Conservation (phyloP, 352 stramenopile species). For the Phytophthora sp. region DNA sequence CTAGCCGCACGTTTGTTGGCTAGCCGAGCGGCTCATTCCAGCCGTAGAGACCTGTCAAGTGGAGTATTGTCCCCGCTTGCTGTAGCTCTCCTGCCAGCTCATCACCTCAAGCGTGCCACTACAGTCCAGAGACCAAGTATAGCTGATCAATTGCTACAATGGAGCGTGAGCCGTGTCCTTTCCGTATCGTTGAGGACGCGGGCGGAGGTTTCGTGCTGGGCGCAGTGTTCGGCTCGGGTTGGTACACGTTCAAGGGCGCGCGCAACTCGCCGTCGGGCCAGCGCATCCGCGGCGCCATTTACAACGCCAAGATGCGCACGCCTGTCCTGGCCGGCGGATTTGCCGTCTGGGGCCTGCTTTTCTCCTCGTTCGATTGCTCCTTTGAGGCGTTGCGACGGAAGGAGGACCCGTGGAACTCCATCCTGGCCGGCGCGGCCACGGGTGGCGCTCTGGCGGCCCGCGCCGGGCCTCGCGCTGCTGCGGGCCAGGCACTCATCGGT, state of each 20-base stretch:
- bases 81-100: background rate
- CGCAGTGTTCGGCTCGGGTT: conserved; percentile 94
- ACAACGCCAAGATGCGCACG: conserved; percentile 94
- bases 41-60: conserved; percentile 2
- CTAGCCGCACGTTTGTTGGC: conserved; percentile 9
- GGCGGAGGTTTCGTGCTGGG: conserved; percentile 98
- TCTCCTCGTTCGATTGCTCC: conserved; percentile 98
- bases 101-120: background rate
- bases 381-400: conserved; percentile 97
- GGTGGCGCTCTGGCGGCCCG: conserved; percentile 96
- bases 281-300: conserved; percentile 90
- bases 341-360: conserved; percentile 97
- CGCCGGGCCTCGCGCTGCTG: conserved; percentile 93
- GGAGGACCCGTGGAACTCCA: conserved; percentile 99
- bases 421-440: conserved; percentile 96
- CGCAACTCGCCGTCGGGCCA: conserved; percentile 94
- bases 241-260: conserved; percentile 96
- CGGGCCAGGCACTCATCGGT: conserved; percentile 94
- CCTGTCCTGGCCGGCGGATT: conserved; percentile 94
- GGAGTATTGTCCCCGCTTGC: background rate
- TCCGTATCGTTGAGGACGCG: conserved; percentile 98
- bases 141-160: conserved; percentile 30
- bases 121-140: conserved; percentile 1
- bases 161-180: conserved; percentile 97
- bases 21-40: conserved; percentile 22